Evolutionary conservation across 768 basidiomycete genomes (phyloP).

Genomic region (Hericium erinaceus): DNA sequence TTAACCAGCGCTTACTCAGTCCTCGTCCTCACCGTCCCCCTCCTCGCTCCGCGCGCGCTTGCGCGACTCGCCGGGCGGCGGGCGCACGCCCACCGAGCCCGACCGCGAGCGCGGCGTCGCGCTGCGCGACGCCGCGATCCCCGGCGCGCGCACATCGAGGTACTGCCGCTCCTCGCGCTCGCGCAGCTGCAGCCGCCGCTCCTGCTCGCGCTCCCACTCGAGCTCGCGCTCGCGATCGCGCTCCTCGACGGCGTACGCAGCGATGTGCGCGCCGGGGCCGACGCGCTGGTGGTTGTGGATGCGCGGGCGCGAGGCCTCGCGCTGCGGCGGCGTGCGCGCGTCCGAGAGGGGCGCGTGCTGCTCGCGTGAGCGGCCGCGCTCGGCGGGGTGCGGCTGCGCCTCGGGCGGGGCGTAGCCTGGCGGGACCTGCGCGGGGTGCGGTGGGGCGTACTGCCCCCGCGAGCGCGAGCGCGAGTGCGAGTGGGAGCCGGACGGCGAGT

Average conservation of each 20-base stretch:
- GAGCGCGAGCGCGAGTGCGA: conserved; percentile 27
- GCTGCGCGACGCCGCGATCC: conserved; percentile 6
- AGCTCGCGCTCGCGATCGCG: conserved; percentile 29
- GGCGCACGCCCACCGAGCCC: not conserved
- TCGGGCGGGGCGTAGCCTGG: conserved; percentile 7
- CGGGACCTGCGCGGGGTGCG: not conserved
- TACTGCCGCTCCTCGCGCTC: conserved; percentile 16
- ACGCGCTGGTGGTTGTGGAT: conserved; percentile 60
- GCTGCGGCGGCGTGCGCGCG: not conserved
- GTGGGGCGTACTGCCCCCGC: not conserved
- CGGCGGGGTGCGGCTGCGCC: not conserved
- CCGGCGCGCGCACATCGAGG: not conserved
- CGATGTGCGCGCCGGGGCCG: conserved; percentile 52
- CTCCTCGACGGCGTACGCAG: conserved; percentile 28
- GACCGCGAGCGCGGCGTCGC: conserved; percentile 12
- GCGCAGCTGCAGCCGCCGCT: conserved; percentile 29
- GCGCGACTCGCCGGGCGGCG: conserved; percentile 21
- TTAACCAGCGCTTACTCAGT: too few relatives aligned
- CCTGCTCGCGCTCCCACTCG: conserved; percentile 5
- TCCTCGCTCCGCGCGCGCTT: conserved; percentile 57
- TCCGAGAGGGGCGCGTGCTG: not conserved
- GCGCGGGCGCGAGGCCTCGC: conserved; percentile 18
- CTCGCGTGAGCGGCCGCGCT: conserved; percentile 20
- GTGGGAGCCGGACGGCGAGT: conserved; percentile 40
- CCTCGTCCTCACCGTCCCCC: conserved; percentile 37